phyloP scores from a whole-genome alignment of 2,329 filamentous ascomycete genomes.

The Elsinoe necatrix region DNA sequence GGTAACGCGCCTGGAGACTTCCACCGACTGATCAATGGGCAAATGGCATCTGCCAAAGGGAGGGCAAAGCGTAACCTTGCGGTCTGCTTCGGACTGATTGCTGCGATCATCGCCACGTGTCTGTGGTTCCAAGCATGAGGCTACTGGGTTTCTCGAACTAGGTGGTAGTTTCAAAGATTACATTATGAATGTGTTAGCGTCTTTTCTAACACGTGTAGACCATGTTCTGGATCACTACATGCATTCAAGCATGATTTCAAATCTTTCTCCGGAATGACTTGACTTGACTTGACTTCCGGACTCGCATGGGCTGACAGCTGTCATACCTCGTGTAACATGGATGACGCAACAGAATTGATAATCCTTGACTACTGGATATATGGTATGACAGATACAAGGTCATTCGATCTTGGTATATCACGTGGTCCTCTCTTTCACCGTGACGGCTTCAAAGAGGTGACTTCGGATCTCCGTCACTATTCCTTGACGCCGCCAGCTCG shows the following conservation, averaged over 20 bases:
- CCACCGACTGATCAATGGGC: neutral
- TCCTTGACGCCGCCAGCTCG: neutral
- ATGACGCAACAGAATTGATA: neutral
- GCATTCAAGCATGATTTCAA: too few species aligned
- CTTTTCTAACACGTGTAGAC: too few species aligned
- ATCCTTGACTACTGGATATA: neutral
- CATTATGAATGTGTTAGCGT: too few species aligned
- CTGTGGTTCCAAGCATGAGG: too few species aligned
- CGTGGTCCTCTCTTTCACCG: neutral
- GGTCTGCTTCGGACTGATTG: neutral
- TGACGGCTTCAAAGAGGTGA: neutral
- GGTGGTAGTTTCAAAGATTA: too few species aligned
- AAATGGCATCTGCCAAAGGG: neutral
- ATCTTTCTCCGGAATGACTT: neutral
- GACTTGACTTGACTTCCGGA: neutral
- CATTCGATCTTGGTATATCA: neutral
- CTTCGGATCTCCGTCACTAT: neutral
- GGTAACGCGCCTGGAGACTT: neutral
- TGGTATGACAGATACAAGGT: neutral
- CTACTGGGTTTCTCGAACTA: too few species aligned
- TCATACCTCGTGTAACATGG: neutral
- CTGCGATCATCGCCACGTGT: neutral
- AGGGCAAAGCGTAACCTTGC: neutral
- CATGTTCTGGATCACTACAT: too few species aligned
- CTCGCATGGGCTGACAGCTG: neutral